Conservation (phyloP, 768 basidiomycete species). For the Lactarius vividus region DNA sequence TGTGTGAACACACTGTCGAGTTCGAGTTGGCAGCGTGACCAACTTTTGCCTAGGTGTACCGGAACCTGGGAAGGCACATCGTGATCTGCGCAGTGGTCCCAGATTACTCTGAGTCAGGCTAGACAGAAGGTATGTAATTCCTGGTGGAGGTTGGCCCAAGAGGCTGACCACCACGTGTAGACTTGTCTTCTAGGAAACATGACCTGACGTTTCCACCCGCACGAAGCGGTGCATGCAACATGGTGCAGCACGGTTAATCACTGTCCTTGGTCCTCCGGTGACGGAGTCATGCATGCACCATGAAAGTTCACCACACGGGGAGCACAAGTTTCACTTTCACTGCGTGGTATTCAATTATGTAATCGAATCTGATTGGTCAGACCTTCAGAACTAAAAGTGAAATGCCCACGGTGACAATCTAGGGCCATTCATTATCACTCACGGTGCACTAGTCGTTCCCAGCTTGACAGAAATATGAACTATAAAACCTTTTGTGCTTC, state of each 20-base stretch:
- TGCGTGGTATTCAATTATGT: background rate
- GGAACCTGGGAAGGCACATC: too few relatives aligned
- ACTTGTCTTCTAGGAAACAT: background rate
- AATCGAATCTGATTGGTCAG: background rate
- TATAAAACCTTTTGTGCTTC: background rate
- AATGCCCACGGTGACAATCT: too few relatives aligned
- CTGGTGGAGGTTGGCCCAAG: background rate
- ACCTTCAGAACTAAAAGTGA: background rate
- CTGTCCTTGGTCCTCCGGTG: background rate
- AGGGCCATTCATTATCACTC: background rate
- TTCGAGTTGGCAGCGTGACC: too few relatives aligned
- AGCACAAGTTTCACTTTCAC: too few relatives aligned
- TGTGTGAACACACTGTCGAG: too few relatives aligned
- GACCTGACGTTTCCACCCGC: background rate
- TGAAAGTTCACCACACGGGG: background rate
- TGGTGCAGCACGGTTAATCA: background rate
- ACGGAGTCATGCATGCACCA: too few relatives aligned
- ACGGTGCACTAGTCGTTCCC: background rate
- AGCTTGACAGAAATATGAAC: background rate
- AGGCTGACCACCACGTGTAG: background rate
- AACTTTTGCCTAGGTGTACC: too few relatives aligned
- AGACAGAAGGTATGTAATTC: background rate
- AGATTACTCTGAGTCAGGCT: background rate
- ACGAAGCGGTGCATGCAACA: background rate
- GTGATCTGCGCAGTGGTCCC: background rate